Percentiles rank a stretch among this genome's conserved stretches.
These are phyloP conservation scores for Amauroascus verrucosus DNA, from an alignment of 2,329 filamentous ascomycete genomes.

Conservation along the genomic window DNA sequence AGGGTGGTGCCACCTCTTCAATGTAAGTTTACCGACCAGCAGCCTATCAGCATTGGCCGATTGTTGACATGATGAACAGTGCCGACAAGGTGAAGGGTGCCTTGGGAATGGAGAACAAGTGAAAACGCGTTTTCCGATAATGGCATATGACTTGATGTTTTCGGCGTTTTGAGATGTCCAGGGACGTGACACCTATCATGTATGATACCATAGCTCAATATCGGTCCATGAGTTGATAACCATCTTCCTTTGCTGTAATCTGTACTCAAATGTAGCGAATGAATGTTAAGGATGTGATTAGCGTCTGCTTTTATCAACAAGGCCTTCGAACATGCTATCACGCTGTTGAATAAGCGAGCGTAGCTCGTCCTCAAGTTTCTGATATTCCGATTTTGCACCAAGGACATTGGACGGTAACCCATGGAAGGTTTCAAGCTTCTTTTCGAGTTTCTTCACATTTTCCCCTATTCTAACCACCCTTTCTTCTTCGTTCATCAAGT, in stretches of 20 bases:
- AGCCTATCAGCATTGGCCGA: background rate
- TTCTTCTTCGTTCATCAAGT: slow-evolving; percentile 35
- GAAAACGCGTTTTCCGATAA: background rate
- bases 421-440: slow-evolving; percentile 56
- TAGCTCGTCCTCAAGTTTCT: slow-evolving; percentile 55
- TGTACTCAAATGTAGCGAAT: background rate
- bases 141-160: slow-evolving; percentile 4
- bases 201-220: slow-evolving; percentile 10
- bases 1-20: slow-evolving; percentile 30
- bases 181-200: slow-evolving; percentile 1
- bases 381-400: slow-evolving; percentile 59
- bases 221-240: background rate
- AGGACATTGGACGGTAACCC: slow-evolving; percentile 62
- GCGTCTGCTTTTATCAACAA: slow-evolving; percentile 43
- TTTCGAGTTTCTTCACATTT: slow-evolving; percentile 55
- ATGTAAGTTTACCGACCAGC: slow-evolving; percentile 27
- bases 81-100: slow-evolving; percentile 38
- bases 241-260: background rate
- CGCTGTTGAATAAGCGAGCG: slow-evolving; percentile 50
- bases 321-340: slow-evolving; percentile 63
- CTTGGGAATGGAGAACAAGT: slow-evolving; percentile 28
- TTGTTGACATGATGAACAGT: slow-evolving; percentile 19
- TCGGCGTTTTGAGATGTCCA: slow-evolving; percentile 7
- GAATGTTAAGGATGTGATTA: too few relatives aligned
- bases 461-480: slow-evolving; percentile 49